Base-by-base conservation (phyloP, 1,139 yeast genomes). In the Keqinozyma sinolaborantium region DNA sequence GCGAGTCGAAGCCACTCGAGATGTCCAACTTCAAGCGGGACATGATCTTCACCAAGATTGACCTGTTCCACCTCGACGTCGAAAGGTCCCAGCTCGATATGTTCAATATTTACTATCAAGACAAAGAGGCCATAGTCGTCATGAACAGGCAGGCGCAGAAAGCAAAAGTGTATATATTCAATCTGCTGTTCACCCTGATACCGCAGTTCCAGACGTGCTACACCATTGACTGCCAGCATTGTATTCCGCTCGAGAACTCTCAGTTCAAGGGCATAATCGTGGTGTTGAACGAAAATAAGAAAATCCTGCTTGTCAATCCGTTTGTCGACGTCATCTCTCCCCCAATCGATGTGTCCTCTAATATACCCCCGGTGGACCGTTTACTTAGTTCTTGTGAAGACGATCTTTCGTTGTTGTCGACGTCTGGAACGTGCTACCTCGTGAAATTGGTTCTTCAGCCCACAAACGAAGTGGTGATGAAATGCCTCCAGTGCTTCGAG, bases 41-140 rank as follows among this genome's bases (percentile, higher is more conserved):
- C 51, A 70, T 82, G 50, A 77, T 82, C 13, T 59, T 85, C 37
- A 78, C 88, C 0, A 74, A 70, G 43, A 56, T 84, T 5, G 82
- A 79, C 20, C 56, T 73, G 0, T 53, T 74, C 14, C 56, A 58
- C 12, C 44, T 59, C 14, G 51, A 52, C 12, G 55, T 56, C 5
- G 51, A 57, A 16, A 38, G 51, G n/a, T 42, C 51, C 3, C 50
- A 58, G 6, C 42, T 80, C 23, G 66, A 67, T 35, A 59, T 75
- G 3, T 55, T 64, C 26, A 68, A 73, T 5, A 32, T 81, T 5
- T 45, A 53, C 3, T 75, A 64, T 43, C 70, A 70, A 20, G 76
- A 73, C 25, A 73, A 73, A 44, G 90, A 83, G 47, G 83, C 81
- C 0, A 49, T 84, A 2, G 73, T 76, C 1, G 53, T 83, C 4